Evolutionary conservation across 2,329 filamentous ascomycete genomes (phyloP).

Genomic region (Xylaria sp.): DNA sequence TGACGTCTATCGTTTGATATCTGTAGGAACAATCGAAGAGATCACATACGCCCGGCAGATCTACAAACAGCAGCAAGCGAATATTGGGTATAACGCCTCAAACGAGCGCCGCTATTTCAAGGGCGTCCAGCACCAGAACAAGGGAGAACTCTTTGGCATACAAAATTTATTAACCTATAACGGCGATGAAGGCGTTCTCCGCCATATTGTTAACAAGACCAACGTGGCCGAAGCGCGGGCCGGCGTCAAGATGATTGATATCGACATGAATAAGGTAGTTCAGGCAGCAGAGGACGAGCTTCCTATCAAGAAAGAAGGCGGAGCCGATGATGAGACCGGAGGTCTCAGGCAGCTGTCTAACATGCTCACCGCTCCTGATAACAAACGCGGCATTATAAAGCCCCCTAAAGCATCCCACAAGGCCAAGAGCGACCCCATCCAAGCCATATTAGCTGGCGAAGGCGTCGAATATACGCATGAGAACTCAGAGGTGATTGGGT

Average conservation of each 20-base stretch:
- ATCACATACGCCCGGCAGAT: slow-evolving; percentile 97
- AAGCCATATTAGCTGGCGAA: slow-evolving; percentile 87
- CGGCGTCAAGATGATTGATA: slow-evolving; percentile 81
- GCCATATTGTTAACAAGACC: slow-evolving; percentile 98
- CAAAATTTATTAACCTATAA: slow-evolving; percentile 87
- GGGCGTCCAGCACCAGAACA: slow-evolving; percentile 89
- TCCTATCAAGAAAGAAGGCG: slow-evolving; percentile 59
- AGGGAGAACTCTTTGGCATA: slow-evolving; percentile 94
- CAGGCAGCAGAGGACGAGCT: slow-evolving; percentile 61
- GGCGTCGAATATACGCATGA: slow-evolving; percentile 97
- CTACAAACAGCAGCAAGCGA: slow-evolving; percentile 99
- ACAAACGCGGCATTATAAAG: slow-evolving; percentile 55
- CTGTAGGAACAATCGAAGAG: slow-evolving; percentile 93
- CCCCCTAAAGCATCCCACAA: slow-evolving; percentile 52
- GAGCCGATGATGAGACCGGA: slow-evolving; percentile 69
- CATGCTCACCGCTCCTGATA: slow-evolving; percentile 61
- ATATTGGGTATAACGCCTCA: slow-evolving; percentile 95
- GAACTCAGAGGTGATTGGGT: slow-evolving; percentile 93
- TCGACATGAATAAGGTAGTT: slow-evolving; percentile 74
- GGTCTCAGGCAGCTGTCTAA: slow-evolving; percentile 79
- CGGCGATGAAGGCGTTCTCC: slow-evolving; percentile 80
- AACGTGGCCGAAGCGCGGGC: slow-evolving; percentile 94
- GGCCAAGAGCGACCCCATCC: slow-evolving; percentile 76
- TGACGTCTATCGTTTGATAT: slow-evolving; percentile 93
- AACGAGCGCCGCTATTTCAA: slow-evolving; percentile 95